Evolutionary conservation across 106 monocot species (phyloP).

Genomic region (Dendrobium officinale): DNA sequence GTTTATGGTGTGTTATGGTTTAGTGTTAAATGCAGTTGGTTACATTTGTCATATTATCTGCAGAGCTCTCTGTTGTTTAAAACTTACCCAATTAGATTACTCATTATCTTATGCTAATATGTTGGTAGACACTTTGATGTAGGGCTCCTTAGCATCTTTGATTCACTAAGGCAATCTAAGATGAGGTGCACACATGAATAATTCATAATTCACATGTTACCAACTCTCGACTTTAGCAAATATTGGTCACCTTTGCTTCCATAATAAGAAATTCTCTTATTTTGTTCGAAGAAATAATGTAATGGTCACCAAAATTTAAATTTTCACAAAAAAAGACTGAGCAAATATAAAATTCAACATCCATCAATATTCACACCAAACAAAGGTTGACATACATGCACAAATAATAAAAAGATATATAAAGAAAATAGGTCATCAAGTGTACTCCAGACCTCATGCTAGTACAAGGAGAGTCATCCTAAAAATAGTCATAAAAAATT

Average conservation of each 20-base stretch:
- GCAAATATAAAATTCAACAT: no score
- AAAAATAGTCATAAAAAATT: no score
- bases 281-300: no score
- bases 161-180: not conserved
- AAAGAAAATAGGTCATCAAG: no score
- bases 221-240: not conserved
- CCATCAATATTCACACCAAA: no score
- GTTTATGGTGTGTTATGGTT: not conserved
- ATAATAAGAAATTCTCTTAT: no score
- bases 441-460: no score
- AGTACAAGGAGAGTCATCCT: no score
- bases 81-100: not conserved
- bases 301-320: no score
- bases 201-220: not conserved
- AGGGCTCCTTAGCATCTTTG: not conserved
- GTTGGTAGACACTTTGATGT: not conserved
- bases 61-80: not conserved
- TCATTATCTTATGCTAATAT: not conserved
- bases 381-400: no score
- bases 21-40: not conserved
- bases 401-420: no score
- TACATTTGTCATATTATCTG: not conserved
- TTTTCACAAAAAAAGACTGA: no score
- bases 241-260: not conserved
- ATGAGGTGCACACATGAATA: not conserved